Evolutionary conservation across 306 rosid genomes (phyloP).

Genomic region (Arachis hypogaea): DNA sequence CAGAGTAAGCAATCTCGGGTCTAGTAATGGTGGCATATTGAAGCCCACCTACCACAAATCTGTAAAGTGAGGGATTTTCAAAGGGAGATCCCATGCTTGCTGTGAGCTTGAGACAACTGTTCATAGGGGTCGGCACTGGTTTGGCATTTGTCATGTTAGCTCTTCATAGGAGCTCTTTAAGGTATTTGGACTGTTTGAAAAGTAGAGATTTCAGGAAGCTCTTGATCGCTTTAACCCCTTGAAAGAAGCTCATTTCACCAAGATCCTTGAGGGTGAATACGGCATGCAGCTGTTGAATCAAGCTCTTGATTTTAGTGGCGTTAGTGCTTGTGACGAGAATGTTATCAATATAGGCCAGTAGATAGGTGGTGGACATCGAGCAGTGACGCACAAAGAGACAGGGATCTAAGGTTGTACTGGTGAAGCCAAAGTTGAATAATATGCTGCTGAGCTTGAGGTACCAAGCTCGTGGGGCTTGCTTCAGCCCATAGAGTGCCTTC

Average conservation of each 20-base stretch:
- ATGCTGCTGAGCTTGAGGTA: neutral
- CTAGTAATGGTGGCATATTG: neutral
- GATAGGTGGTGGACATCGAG: neutral
- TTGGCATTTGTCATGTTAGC: neutral
- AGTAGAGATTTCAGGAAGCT: neutral
- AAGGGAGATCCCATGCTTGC: too few species aligned
- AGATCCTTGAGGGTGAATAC: neutral
- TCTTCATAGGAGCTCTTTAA: neutral
- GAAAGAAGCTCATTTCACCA: neutral
- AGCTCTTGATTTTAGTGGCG: fast-evolving
- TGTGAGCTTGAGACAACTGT: neutral
- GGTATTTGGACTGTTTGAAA: neutral
- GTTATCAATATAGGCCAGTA: neutral
- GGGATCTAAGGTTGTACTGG: neutral
- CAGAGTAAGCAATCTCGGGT: neutral
- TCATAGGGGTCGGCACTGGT: neutral
- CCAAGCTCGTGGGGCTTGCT: neutral
- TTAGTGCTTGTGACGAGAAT: neutral
- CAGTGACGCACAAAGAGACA: neutral
- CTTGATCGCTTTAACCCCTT: neutral
- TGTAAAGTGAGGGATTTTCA: neutral
- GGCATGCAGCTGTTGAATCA: neutral
- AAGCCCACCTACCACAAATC: neutral
- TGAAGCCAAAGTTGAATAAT: neutral
- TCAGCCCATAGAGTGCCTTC: neutral